Conservation (phyloP, 2,329 filamentous ascomycete species). For the Colletotrichum cordylinicola region DNA sequence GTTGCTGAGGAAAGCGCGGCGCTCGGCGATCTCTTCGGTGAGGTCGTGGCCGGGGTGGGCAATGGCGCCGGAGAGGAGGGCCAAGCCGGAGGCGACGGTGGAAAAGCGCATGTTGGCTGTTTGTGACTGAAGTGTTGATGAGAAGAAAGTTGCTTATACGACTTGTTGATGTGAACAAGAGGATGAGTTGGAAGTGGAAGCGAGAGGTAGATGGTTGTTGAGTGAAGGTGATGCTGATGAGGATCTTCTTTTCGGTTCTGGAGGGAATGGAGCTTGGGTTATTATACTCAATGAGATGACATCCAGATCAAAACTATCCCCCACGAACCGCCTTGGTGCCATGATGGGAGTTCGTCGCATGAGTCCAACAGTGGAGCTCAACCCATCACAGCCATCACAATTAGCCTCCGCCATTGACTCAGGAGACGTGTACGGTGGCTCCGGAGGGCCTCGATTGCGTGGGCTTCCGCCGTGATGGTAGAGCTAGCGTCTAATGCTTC, state of each 20-base stretch:
- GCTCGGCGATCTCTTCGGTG: conserved; percentile 53
- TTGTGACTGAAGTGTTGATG: not conserved
- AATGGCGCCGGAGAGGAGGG: conserved; percentile 15
- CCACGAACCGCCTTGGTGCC: not conserved
- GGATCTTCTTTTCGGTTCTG: not conserved
- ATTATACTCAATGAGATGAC: not conserved
- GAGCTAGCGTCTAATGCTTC: not conserved
- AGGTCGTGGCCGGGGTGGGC: conserved; percentile 57
- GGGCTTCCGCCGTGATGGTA: not conserved
- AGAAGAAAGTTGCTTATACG: not conserved
- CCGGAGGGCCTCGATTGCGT: conserved; percentile 3
- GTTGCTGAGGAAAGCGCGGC: conserved; percentile 48
- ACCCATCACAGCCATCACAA: not conserved
- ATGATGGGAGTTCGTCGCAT: not conserved
- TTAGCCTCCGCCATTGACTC: not conserved
- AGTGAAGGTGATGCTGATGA: conserved; percentile 6
- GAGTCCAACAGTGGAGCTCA: not conserved
- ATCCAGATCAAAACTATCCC: not conserved
- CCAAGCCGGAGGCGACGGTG: conserved; percentile 13
- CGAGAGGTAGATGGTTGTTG: not conserved
- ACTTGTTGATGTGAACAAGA: not conserved
- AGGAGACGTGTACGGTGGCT: not conserved
- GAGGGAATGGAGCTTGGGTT: not conserved
- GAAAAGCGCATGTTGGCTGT: conserved; percentile 8
- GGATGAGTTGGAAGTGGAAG: not conserved